A percentile compares a stretch with the other conserved stretches of the same genome.
phyloP scores from a whole-genome alignment of 208 protist genomes.

The Tritrichomonas musculus region DNA sequence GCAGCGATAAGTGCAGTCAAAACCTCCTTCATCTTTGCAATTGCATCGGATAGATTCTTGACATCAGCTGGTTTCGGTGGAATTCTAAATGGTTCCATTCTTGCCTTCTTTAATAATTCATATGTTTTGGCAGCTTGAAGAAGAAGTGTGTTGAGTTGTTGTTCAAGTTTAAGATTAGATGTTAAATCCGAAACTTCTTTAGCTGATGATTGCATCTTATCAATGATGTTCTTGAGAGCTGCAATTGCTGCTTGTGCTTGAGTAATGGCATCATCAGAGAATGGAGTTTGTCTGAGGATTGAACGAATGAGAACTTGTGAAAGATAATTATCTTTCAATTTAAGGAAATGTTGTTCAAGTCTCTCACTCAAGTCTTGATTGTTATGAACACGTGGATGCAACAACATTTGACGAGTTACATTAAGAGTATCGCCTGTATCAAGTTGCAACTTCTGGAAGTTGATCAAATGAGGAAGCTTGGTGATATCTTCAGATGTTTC shows the following conservation, averaged over 20 bases:
- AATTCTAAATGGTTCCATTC: not conserved
- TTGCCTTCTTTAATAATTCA: not conserved
- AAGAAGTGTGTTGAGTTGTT: not conserved
- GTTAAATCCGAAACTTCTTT: not conserved
- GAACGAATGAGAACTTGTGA: not conserved
- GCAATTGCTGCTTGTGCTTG: not conserved
- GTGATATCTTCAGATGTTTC: not conserved
- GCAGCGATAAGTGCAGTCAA: too few relatives aligned
- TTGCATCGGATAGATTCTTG: too few relatives aligned
- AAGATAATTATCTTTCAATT: not conserved
- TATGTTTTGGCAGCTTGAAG: not conserved
- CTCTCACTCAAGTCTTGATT: not conserved
- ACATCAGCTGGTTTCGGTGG: not conserved
- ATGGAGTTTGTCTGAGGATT: not conserved
- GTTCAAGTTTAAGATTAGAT: not conserved
- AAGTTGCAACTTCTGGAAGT: not conserved
- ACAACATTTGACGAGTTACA: not conserved
- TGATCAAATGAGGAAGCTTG: not conserved
- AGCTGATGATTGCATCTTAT: not conserved
- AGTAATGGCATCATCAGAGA: not conserved
- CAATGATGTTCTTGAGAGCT: not conserved
- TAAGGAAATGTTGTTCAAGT: not conserved
- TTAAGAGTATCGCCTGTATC: not conserved
- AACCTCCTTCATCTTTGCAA: too few relatives aligned
- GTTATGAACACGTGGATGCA: not conserved